Evolutionary conservation across 345 rosid species (phyloP).

Genomic region (Cardamine chenopodiifolia): DNA sequence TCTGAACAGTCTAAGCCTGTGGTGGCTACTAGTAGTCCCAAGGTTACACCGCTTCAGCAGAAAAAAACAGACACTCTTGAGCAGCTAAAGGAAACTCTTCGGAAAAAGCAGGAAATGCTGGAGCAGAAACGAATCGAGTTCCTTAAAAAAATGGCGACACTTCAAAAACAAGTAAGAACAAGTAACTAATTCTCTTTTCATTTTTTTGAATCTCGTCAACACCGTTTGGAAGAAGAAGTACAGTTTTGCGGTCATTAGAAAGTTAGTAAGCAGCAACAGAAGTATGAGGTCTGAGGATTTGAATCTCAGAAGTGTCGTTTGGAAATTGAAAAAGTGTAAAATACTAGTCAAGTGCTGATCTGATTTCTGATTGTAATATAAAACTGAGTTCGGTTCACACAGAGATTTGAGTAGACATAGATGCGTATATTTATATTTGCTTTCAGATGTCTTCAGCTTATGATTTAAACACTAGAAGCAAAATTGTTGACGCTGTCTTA

Average conservation of each 20-base stretch:
- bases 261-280: slow-evolving; percentile 13
- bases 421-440: neutral
- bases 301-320: neutral
- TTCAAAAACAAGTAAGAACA: slow-evolving; percentile 65
- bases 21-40: slow-evolving; percentile 53
- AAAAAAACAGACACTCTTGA: slow-evolving; percentile 77
- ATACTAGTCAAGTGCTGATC: slow-evolving; percentile 14
- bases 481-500: slow-evolving; percentile 6
- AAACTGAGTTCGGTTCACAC: slow-evolving; percentile 2
- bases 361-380: neutral
- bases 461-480: slow-evolving; percentile 18
- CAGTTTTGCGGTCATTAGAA: slow-evolving; percentile 12
- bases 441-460: slow-evolving; percentile 16
- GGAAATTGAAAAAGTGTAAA: no score
- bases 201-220: neutral
- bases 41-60: slow-evolving; percentile 62
- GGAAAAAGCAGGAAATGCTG: slow-evolving; percentile 87
- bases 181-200: slow-evolving; percentile 4
- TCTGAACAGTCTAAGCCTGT: slow-evolving; percentile 56
- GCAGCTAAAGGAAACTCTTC: slow-evolving; percentile 81
- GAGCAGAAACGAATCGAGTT: slow-evolving; percentile 85
- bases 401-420: slow-evolving; percentile 13
- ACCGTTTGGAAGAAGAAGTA: neutral
- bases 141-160: slow-evolving; percentile 66
- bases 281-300: slow-evolving; percentile 14